Conservation (phyloP, 108 stramenopile genomes). For the Nitzschia sp. region DNA sequence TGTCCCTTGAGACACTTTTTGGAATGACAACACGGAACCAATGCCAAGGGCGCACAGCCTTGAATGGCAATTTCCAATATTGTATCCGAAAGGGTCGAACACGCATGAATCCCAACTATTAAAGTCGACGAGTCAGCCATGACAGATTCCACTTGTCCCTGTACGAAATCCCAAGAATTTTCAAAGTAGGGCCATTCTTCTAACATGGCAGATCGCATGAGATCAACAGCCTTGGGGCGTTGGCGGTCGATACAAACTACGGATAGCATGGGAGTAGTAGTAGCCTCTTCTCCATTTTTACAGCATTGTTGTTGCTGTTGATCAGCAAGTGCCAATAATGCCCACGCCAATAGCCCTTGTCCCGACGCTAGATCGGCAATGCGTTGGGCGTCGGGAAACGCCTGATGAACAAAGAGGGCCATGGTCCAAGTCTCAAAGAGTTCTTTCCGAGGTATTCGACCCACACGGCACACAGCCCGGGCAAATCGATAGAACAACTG, state of each 20-base stretch:
- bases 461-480: slow-evolving; percentile 39
- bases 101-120: slow-evolving; percentile 58
- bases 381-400: slow-evolving; percentile 32
- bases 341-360: slow-evolving; percentile 66
- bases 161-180: slow-evolving; percentile 54
- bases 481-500: slow-evolving; percentile 60
- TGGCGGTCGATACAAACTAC: slow-evolving; percentile 51
- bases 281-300: slow-evolving; percentile 2
- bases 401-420: slow-evolving; percentile 51
- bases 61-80: slow-evolving; percentile 43
- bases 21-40: slow-evolving; percentile 65
- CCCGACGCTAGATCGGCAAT: slow-evolving; percentile 60
- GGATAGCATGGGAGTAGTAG: slow-evolving; percentile 2
- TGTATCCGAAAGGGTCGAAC: slow-evolving; percentile 52
- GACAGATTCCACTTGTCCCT: slow-evolving; percentile 47
- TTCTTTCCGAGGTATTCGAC: slow-evolving; percentile 58
- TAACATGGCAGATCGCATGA: slow-evolving; percentile 40
- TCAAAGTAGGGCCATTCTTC: slow-evolving; percentile 41
- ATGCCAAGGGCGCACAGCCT: slow-evolving; percentile 42
- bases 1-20: slow-evolving; percentile 7
- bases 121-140: slow-evolving; percentile 43
- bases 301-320: slow-evolving; percentile 13
- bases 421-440: slow-evolving; percentile 66
- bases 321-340: slow-evolving; percentile 38
- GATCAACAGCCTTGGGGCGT: slow-evolving; percentile 57